Conservation (phyloP, 805 yeast genomes). For the Zygosaccharomyces siamensis region DNA sequence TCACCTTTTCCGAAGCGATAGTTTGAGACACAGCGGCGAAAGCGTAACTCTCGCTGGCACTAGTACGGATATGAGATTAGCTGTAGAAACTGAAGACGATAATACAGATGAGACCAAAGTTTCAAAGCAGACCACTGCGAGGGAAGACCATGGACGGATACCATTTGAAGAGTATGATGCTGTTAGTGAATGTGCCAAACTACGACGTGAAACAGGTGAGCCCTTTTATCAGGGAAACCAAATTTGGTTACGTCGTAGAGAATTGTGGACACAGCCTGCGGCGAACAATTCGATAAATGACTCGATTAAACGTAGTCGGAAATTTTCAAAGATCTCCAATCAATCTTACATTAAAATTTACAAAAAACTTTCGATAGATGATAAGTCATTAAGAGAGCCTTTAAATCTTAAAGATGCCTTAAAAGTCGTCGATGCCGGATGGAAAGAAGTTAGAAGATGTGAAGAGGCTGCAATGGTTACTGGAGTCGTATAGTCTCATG, state of each 20-base stretch:
- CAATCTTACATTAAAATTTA: slow-evolving; percentile 61
- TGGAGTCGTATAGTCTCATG: slow-evolving; percentile 24
- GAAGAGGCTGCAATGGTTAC: slow-evolving; percentile 40
- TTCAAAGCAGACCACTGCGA: slow-evolving; percentile 16
- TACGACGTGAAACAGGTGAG: slow-evolving; percentile 32
- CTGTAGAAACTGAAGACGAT: slow-evolving; percentile 22
- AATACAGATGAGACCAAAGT: slow-evolving; percentile 9
- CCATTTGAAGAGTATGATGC: slow-evolving; percentile 33
- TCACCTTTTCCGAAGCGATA: slow-evolving; percentile 18
- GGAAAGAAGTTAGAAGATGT: slow-evolving; percentile 79
- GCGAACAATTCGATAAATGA: slow-evolving; percentile 8
- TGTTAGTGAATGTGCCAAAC: slow-evolving; percentile 30
- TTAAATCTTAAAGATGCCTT: slow-evolving; percentile 71
- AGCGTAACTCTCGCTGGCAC: slow-evolving; percentile 13
- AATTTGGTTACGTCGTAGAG: slow-evolving; percentile 67
- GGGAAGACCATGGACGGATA: slow-evolving; percentile 14
- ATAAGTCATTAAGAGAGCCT: slow-evolving; percentile 60
- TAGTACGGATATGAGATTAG: slow-evolving; percentile 24
- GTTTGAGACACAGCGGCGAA: slow-evolving; percentile 15
- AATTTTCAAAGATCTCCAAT: slow-evolving; percentile 36
- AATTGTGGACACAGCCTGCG: slow-evolving; percentile 53
- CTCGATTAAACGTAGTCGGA: slow-evolving; percentile 20
- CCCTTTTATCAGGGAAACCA: slow-evolving; percentile 50
- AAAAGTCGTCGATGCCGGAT: slow-evolving; percentile 72
- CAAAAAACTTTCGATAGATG: slow-evolving; percentile 62